These are phyloP conservation scores for Glycine soja DNA, from an alignment of 306 rosid genomes.

Conservation along the genomic window DNA sequence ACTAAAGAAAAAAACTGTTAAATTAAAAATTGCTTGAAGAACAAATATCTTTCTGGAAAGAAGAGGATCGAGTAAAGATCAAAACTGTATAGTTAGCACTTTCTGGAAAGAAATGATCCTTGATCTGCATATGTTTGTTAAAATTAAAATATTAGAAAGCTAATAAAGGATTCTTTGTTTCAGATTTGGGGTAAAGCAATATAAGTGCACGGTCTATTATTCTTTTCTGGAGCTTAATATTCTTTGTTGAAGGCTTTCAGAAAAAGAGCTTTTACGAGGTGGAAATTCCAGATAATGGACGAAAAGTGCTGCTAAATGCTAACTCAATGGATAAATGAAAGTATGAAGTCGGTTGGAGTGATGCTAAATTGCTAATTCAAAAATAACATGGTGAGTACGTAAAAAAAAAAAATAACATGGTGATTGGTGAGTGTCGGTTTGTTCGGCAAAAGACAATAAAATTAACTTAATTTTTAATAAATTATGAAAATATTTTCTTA, in stretches of 20 bases:
- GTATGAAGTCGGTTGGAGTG: neutral
- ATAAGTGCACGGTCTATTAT: constrained; percentile 28
- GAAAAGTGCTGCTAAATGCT: neutral
- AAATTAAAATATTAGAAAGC: neutral
- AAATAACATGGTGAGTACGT: neutral
- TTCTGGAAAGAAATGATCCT: constrained; percentile 6
- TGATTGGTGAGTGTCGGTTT: neutral
- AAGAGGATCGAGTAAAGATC: neutral
- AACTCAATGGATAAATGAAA: constrained; percentile 14
- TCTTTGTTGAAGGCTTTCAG: neutral
- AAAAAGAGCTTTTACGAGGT: neutral
- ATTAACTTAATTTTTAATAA: neutral
- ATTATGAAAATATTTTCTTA: too few species aligned
- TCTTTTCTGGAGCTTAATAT: constrained; percentile 9
- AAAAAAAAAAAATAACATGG: too few species aligned
- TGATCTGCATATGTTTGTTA: neutral
- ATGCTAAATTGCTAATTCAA: neutral
- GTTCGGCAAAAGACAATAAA: neutral
- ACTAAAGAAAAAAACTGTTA: neutral
- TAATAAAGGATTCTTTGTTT: neutral
- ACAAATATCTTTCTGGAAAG: neutral
- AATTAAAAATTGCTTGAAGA: neutral
- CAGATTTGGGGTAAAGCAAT: constrained; percentile 15
- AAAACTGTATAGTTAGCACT: neutral
- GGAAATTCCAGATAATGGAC: constrained; percentile 34